Conservation (phyloP, 495 filamentous ascomycete genomes). For the Penicillium roqueforti region DNA sequence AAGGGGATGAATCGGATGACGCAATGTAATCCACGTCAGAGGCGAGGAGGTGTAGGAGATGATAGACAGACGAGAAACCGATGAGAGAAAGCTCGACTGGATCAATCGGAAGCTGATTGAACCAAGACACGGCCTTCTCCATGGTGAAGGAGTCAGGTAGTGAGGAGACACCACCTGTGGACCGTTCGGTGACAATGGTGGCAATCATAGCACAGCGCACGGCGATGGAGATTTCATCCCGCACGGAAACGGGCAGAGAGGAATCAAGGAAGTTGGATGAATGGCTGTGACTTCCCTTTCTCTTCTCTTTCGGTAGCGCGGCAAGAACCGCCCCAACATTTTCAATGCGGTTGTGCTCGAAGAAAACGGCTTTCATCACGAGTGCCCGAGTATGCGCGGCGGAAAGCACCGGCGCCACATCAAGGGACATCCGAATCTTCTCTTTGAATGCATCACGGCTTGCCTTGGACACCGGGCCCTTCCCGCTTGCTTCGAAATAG, state of each 20-base stretch:
- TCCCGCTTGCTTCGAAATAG: slow-evolving; percentile 52
- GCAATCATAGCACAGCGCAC: slow-evolving; percentile 80
- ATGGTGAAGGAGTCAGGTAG: slow-evolving; percentile 35
- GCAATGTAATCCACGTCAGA: slow-evolving; percentile 50
- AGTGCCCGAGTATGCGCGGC: slow-evolving; percentile 73
- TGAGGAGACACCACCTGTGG: slow-evolving; percentile 33
- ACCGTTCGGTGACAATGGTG: slow-evolving; percentile 52
- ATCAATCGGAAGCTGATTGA: slow-evolving; percentile 44
- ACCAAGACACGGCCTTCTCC: slow-evolving; percentile 42
- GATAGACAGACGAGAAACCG: slow-evolving; percentile 73
- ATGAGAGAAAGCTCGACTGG: slow-evolving; percentile 60
- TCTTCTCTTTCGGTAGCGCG: slow-evolving; percentile 45
- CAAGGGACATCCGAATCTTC: slow-evolving; percentile 63
- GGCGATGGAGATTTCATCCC: slow-evolving; percentile 64
- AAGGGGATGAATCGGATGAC: slow-evolving; percentile 37
- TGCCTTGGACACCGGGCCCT: slow-evolving; percentile 36
- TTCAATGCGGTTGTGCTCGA: slow-evolving; percentile 38
- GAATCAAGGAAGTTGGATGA: slow-evolving; percentile 44
- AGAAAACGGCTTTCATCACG: slow-evolving; percentile 56
- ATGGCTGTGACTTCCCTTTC: slow-evolving; percentile 26
- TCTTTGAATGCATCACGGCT: slow-evolving; percentile 46
- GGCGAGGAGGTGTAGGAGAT: slow-evolving; percentile 57
- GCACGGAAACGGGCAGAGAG: slow-evolving; percentile 46
- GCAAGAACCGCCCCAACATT: slow-evolving; percentile 49
- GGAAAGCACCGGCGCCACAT: slow-evolving; percentile 74